Evolutionary conservation across 345 rosid species (phyloP), one percentile per base, ranked within the genome.

Genomic region (Aethionema arabicum): DNA sequence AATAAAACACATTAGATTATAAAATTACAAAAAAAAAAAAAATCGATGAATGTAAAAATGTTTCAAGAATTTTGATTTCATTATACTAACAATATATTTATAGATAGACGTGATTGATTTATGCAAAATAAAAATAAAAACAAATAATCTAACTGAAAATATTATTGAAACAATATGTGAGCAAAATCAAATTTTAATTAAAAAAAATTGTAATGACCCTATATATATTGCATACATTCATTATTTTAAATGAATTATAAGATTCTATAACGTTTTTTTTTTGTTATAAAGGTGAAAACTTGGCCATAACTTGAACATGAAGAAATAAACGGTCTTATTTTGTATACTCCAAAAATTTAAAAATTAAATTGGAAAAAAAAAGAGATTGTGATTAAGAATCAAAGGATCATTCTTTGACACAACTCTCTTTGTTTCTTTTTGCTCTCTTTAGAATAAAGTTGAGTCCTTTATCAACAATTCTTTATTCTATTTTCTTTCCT

Each of bases 381-480:
- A 39, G 35, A 35, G 8, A 35, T 21, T 50, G 52, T 50, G 52
- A 41, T 50, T 49, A 58, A 35, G 37, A 53, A 6, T 29, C 12
- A 27, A 6, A 63, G 46, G 32, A 70, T 56, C 16, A 55, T 70
- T 45, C 68, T 41, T 46, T 46, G 50, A 47, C 66, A 60, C 55
- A 59, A 11, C 65, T 5, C 54, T 44, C 65, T 14, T 69, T 52
- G 51, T 16, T 56, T 56, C 69, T 58, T 71, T 70, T 64, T 52
- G 60, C 70, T 32, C 37, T 65, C 75, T 71, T 65, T 65, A 52
- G 66, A 71, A 65, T 71, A 71, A 71, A 71, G 70, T 61, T 50
- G 59, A 71, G 54, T 57, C 55, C 51, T 71, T 71, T 58, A 65
- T 57, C 61, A 63, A 71, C 64, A 59, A 63, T 51, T 71, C 36